Evolutionary conservation across 116 monocot genomes (phyloP).

Genomic region (Dioscorea cayenensis): DNA sequence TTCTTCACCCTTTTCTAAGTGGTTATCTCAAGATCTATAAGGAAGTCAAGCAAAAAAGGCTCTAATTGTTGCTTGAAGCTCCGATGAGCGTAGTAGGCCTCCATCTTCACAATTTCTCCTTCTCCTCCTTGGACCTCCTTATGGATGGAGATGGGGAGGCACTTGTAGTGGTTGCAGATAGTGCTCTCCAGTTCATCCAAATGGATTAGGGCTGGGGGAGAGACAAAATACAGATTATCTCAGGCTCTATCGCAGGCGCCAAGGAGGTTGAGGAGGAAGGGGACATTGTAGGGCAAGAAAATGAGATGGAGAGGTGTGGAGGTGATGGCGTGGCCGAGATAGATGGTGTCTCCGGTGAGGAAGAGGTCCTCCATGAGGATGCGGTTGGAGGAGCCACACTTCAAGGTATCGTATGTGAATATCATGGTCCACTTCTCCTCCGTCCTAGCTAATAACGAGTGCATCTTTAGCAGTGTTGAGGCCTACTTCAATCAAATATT

Average conservation of each 20-base stretch:
- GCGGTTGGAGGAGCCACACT: conserved; percentile 78
- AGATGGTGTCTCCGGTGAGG: conserved; percentile 42
- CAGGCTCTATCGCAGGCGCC: conserved; percentile 35
- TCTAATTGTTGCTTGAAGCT: too few species aligned
- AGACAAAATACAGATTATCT: conserved; percentile 69
- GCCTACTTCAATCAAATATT: too few species aligned
- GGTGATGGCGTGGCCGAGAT: conserved; percentile 44
- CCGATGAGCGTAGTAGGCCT: conserved; percentile 73
- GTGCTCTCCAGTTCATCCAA: conserved; percentile 76
- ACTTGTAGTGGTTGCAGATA: conserved; percentile 64
- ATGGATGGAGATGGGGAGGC: conserved; percentile 34
- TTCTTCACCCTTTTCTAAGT: conserved; percentile 58
- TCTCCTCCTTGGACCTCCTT: conserved; percentile 5
- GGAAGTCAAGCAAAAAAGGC: conserved; percentile 59
- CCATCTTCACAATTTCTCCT: conserved; percentile 15
- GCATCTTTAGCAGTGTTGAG: too few species aligned
- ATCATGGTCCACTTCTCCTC: not conserved
- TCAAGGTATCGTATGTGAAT: conserved; percentile 86
- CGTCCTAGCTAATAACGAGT: too few species aligned
- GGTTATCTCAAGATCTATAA: conserved; percentile 71
- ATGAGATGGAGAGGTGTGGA: conserved; percentile 46
- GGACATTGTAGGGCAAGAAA: conserved; percentile 69
- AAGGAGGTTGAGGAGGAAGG: conserved; percentile 76
- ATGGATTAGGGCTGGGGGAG: conserved; percentile 29
- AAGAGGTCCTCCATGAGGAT: conserved; percentile 50